These are phyloP conservation scores for Hawksworthiomyces lignivorus DNA, from an alignment of 2,329 filamentous ascomycete genomes.

Conservation along the genomic window DNA sequence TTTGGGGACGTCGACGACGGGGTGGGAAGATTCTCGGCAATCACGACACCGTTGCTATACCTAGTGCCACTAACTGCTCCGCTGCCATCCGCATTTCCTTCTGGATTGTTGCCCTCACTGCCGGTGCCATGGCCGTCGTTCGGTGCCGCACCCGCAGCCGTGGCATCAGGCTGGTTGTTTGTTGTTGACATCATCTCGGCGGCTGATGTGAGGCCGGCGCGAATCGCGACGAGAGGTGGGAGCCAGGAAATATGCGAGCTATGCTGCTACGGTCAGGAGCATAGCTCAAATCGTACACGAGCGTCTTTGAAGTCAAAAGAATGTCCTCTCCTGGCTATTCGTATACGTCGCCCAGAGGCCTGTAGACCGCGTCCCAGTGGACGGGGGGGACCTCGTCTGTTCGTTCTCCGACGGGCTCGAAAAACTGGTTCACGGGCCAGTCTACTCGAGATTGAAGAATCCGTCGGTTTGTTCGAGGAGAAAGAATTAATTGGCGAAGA, in stretches of 20 bases:
- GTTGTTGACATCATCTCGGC: neutral
- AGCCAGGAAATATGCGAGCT: no score
- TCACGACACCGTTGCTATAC: conserved; percentile 12
- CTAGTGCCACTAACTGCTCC: conserved; percentile 2
- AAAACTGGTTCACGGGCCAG: neutral
- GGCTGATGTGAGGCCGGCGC: no score
- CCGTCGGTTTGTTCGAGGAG: no score
- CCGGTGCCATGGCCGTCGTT: neutral
- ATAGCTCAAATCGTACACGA: no score
- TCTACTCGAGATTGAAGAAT: no score
- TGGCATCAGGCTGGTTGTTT: neutral
- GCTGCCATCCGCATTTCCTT: neutral
- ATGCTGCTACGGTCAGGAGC: no score
- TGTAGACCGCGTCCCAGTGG: conserved; percentile 3
- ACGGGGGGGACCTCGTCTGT: conserved; percentile 3
- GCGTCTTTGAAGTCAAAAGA: no score
- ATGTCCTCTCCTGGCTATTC: no score
- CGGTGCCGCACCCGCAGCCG: neutral
- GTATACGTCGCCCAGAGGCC: neutral
- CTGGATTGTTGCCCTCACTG: neutral
- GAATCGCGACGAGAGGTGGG: no score
- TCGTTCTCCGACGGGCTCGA: conserved; percentile 4
- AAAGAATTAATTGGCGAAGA: no score
- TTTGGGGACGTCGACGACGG: conserved; percentile 18
- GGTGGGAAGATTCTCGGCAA: conserved; percentile 17